These are phyloP conservation scores for Gossypium gossypioides DNA, from an alignment of 441 rosid genomes.

Conservation along the genomic window DNA sequence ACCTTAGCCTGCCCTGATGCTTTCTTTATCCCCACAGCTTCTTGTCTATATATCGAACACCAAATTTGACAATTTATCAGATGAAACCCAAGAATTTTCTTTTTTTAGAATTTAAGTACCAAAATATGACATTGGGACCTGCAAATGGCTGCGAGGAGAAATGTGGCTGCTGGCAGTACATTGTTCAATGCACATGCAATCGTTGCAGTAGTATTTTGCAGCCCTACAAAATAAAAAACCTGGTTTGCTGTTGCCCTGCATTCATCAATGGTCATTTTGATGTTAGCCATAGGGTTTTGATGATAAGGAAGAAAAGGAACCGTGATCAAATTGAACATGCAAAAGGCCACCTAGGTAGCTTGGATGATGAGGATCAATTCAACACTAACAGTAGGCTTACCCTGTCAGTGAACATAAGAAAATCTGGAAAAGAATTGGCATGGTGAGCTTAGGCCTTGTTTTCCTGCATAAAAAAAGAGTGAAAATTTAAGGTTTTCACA, in stretches of 20 bases:
- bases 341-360: neutral
- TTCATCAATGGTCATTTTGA: neutral
- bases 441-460: conserved; percentile 62
- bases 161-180: conserved; percentile 70
- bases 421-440: conserved; percentile 37
- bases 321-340: neutral
- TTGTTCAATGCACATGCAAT: conserved; percentile 68
- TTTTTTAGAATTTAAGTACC: too few species aligned
- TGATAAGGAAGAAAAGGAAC: neutral
- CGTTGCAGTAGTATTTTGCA: conserved; percentile 62
- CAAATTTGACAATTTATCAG: neutral
- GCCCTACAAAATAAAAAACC: conserved; percentile 73
- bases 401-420: conserved; percentile 76
- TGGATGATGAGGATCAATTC: neutral
- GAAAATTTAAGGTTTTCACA: neutral
- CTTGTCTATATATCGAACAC: conserved; percentile 40
- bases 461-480: conserved; percentile 34
- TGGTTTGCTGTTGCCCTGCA: conserved; percentile 66
- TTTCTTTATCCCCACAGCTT: conserved; percentile 45
- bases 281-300: neutral
- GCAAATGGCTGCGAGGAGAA: conserved; percentile 66
- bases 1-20: conserved; percentile 69
- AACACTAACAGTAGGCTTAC: conserved; percentile 23
- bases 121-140: conserved; percentile 28
- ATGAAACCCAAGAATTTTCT: neutral